Conservation (phyloP, 2,329 filamentous ascomycete species). For the Lachnellula occidentalis region DNA sequence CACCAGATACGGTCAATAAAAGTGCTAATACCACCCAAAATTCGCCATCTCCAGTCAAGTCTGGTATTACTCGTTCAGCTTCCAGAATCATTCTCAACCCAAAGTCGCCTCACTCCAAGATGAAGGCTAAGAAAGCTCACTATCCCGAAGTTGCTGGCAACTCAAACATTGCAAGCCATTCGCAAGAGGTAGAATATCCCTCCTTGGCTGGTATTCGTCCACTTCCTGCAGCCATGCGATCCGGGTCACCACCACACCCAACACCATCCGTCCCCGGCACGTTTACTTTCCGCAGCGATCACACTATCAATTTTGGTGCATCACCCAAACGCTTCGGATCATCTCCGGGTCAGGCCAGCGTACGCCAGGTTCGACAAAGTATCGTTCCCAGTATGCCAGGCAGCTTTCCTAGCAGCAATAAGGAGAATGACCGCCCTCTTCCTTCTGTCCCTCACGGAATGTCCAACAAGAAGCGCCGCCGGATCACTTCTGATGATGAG, state of each 20-base stretch:
- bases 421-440: conserved; percentile 45
- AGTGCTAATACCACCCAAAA: conserved; percentile 39
- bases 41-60: conserved; percentile 53
- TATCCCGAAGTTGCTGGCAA: conserved; percentile 49
- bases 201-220: conserved; percentile 25
- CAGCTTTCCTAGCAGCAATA: conserved; percentile 49
- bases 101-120: conserved; percentile 30
- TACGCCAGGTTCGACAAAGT: conserved; percentile 55
- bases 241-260: conserved; percentile 9
- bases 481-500: conserved; percentile 52
- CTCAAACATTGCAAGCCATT: conserved; percentile 6
- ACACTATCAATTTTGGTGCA: conserved; percentile 54
- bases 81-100: conserved; percentile 34
- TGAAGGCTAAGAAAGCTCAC: conserved; percentile 34
- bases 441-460: conserved; percentile 54
- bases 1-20: conserved; percentile 55
- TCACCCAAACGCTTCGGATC: conserved; percentile 48
- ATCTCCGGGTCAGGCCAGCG: conserved; percentile 52
- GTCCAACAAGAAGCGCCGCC: conserved; percentile 59
- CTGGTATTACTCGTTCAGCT: conserved; percentile 40
- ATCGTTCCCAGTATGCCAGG: conserved; percentile 48
- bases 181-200: conserved; percentile 24
- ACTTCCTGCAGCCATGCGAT: conserved; percentile 18
- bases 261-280: conserved; percentile 45
- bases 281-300: conserved; percentile 62